phyloP scores from a whole-genome alignment of 192 early-diverging fungal species.

The Phlyctochytrium bullatum region DNA sequence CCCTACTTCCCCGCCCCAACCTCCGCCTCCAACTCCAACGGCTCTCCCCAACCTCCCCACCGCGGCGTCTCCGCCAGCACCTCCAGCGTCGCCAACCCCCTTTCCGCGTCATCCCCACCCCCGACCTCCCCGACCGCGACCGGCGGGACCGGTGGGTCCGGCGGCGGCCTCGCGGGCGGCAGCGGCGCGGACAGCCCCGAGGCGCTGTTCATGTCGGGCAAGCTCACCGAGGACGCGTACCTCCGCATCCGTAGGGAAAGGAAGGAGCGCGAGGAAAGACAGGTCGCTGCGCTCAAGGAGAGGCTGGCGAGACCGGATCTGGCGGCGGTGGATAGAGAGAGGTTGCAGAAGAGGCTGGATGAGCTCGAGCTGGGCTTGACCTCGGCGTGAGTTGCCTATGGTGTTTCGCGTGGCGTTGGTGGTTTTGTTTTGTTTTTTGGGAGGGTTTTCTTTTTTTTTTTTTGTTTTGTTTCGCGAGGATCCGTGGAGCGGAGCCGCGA shows the following conservation, averaged over 20 bases:
- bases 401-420: neutral
- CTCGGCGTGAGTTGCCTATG: neutral
- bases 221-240: neutral
- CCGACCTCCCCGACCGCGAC: neutral
- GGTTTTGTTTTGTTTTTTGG: neutral
- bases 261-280: slow-evolving; percentile 2
- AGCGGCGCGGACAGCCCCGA: neutral
- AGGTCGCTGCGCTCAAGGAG: slow-evolving; percentile 4
- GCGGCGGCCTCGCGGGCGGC: neutral
- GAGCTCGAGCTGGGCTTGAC: slow-evolving; percentile 3
- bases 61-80: neutral
- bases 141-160: neutral
- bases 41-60: neutral
- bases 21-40: neutral
- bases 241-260: neutral
- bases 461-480: too few relatives aligned
- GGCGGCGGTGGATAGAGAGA: neutral
- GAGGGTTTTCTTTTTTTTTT: neutral
- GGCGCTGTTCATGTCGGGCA: neutral
- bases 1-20: too few relatives aligned
- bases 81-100: neutral
- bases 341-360: slow-evolving; percentile 9
- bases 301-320: slow-evolving; percentile 4
- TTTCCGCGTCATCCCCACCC: neutral
- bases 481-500: too few relatives aligned